Evolutionary conservation across 495 filamentous ascomycete species (phyloP).

Genomic region (Chlorociboria aeruginascens): DNA sequence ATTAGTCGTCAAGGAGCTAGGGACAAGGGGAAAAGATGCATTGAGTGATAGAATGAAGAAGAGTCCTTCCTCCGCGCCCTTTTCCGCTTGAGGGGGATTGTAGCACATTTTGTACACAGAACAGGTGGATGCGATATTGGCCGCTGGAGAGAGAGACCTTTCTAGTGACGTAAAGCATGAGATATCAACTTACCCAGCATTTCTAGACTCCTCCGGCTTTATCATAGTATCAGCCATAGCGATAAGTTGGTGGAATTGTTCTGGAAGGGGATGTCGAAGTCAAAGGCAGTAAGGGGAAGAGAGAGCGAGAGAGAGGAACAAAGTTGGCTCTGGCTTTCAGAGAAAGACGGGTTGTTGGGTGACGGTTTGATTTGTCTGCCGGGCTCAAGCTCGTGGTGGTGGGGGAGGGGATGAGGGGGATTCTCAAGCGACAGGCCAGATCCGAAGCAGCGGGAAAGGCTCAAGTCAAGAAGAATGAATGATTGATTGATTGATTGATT

Average conservation of each 20-base stretch:
- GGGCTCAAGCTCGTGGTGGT: not conserved
- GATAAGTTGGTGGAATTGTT: no score
- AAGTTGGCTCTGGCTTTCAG: not conserved
- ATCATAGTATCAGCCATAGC: slow-evolving; percentile 52
- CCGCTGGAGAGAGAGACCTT: not conserved
- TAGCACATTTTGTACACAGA: not conserved
- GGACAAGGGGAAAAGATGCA: not conserved
- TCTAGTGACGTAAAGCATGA: slow-evolving; percentile 22
- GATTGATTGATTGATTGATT: no score
- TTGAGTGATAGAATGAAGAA: not conserved
- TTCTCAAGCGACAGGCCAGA: no score
- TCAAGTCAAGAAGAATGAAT: no score
- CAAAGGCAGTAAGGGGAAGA: not conserved
- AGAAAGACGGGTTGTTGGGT: not conserved
- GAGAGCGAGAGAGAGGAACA: not conserved
- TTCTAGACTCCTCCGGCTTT: slow-evolving; percentile 44
- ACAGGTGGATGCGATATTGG: slow-evolving; percentile 6
- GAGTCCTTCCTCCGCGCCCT: not conserved
- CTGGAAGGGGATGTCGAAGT: slow-evolving; percentile 10
- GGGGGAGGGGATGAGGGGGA: not conserved
- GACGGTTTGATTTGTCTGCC: not conserved
- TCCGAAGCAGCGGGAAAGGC: no score
- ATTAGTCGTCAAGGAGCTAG: slow-evolving; percentile 7
- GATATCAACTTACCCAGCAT: slow-evolving; percentile 48
- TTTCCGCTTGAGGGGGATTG: slow-evolving; percentile 3